These are phyloP conservation scores for Saturnispora serradocipensis DNA, from an alignment of 805 yeast species.

Conservation along the genomic window DNA sequence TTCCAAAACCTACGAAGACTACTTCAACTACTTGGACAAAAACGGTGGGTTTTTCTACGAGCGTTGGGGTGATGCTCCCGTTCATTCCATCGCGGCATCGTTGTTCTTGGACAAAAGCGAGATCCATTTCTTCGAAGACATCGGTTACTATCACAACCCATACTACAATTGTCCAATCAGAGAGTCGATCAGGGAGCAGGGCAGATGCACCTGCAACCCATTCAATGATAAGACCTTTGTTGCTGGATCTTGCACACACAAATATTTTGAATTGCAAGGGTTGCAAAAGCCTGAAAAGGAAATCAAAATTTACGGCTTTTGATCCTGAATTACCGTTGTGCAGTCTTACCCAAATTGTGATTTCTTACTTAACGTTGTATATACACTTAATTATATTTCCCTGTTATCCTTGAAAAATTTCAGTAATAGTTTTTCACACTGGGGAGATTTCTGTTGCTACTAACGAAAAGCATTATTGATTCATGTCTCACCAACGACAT, in stretches of 20 bases:
- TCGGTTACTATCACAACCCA: conserved; percentile 78
- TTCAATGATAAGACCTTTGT: conserved; percentile 69
- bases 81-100: conserved; percentile 79
- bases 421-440: background rate
- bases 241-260: conserved; percentile 57
- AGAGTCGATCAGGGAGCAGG: conserved; percentile 40
- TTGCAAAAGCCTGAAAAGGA: conserved; percentile 31
- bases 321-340: background rate
- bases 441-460: background rate
- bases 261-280: conserved; percentile 46
- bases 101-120: conserved; percentile 59
- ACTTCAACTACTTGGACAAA: conserved; percentile 63
- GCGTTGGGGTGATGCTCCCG: conserved; percentile 92
- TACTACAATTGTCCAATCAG: conserved; percentile 72
- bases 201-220: conserved; percentile 66
- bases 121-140: conserved; percentile 72
- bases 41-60: conserved; percentile 85
- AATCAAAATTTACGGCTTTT: conserved; percentile 4
- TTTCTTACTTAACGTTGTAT: background rate
- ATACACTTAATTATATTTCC: background rate
- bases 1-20: conserved; percentile 53
- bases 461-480: background rate
- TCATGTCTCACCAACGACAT: conserved; percentile 1
- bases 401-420: background rate
- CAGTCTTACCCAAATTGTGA: background rate